Evolutionary conservation across 139 green algal genomes (phyloP), one percentile per base, ranked within the genome.

Genomic region (Bryopsis sp.): DNA sequence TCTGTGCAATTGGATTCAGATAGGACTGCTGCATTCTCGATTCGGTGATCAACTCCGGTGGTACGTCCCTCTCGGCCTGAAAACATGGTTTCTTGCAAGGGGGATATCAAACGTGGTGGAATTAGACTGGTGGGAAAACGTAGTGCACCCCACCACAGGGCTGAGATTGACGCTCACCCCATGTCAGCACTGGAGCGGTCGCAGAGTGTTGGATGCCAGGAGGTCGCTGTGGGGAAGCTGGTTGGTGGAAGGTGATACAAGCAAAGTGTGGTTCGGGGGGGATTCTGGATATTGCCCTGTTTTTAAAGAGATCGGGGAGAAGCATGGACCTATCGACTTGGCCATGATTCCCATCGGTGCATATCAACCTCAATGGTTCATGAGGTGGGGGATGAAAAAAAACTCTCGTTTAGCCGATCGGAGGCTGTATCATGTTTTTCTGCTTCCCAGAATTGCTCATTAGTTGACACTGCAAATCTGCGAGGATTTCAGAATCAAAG

Each of bases 311-410:
- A 87, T 95, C 3, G 85, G 88, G 0, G 7, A 73, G 57, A 72
- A 71, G 24, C 71, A 86, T 3, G 85, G 82, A 0, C 83, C 84
- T n/a, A 86, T 94, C 70, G 87, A 94, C 47, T 72, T 85, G 39
- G 33, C 69, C 47, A 75, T 73, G 36, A 79, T 84, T 5, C 80
- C 80, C 59, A 82, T 75, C 5, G 77, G 77, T 11, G 80, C 80
- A 0, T 83, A 85, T 47, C 66, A 78, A n/a, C 79, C 79, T 0
- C 70, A 74, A 35, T 81, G 71, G 68, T 78, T 83, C 33, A 77
- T 79, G 59, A 63, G 47, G 58, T 58, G 15, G 47, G 38, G 15
- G 19, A 32, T 57, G 3, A 2, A 2, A 54, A 47, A 24, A 63
- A 47, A n/a, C n/a, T n/a, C n/a, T n/a, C n/a, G n/a, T n/a, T n/a